Evolutionary conservation across 306 rosid genomes (phyloP).

Genomic region (Styphnolobium japonicum): DNA sequence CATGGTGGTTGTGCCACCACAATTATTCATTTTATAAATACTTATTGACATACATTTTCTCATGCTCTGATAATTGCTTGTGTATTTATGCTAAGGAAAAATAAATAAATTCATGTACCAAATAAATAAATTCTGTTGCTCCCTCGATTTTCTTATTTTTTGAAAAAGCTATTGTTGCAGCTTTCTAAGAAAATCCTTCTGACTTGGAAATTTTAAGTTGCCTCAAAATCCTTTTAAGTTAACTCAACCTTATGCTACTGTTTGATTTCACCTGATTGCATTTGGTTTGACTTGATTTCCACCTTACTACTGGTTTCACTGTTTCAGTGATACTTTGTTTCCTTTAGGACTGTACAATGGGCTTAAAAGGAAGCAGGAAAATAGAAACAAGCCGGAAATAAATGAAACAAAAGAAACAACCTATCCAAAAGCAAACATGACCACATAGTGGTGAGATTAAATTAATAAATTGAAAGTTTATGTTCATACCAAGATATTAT

Average conservation of each 20-base stretch:
- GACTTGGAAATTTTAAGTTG: background rate
- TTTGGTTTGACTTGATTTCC: background rate
- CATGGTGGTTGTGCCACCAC: too few relatives aligned
- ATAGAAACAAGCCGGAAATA: background rate
- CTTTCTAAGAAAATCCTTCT: background rate
- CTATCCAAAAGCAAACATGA: background rate
- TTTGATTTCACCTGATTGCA: background rate
- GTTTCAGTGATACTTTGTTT: background rate
- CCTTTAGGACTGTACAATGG: background rate
- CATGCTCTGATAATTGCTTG: background rate
- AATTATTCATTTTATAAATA: too few relatives aligned
- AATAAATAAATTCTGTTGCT: too few relatives aligned
- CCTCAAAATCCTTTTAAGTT: background rate
- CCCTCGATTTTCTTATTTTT: background rate
- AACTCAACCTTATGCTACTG: background rate
- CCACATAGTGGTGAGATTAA: background rate
- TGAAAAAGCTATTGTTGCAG: background rate
- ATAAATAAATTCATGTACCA: too few relatives aligned
- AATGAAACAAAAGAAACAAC: background rate
- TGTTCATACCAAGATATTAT: background rate
- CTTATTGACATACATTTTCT: too few relatives aligned
- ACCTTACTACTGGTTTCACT: background rate
- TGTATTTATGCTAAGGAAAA: background rate
- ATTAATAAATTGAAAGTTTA: slow-evolving; percentile 2
- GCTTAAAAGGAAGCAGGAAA: background rate